phyloP scores from a whole-genome alignment of 2,329 filamentous ascomycete genomes.

The Exophiala viscosa region DNA sequence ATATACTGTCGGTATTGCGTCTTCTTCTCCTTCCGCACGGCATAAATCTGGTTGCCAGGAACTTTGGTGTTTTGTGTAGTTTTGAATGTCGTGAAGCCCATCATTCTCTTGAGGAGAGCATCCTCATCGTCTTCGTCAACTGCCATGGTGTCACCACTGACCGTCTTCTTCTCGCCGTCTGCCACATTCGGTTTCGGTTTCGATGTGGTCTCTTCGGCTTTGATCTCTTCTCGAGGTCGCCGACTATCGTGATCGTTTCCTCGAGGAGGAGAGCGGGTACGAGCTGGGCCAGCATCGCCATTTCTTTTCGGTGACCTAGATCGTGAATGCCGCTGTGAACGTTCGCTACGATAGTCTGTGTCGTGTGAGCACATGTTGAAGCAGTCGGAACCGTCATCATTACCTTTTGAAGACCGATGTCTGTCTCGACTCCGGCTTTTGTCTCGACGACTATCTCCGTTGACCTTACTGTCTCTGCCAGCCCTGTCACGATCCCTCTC shows the following conservation, averaged over 20 bases:
- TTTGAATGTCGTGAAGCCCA: conserved; percentile 86
- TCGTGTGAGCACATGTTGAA: conserved; percentile 8
- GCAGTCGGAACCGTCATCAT: conserved; percentile 3
- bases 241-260: conserved; percentile 24
- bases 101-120: conserved; percentile 73
- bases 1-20: conserved; percentile 96
- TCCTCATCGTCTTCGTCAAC: conserved; percentile 57
- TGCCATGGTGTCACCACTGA: conserved; percentile 29
- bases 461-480: conserved; percentile 36
- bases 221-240: conserved; percentile 29
- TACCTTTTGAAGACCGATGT: conserved; percentile 40
- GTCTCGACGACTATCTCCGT: conserved; percentile 39
- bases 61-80: conserved; percentile 88
- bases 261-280: conserved; percentile 36
- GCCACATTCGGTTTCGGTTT: conserved; percentile 30
- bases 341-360: conserved; percentile 29
- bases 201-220: conserved; percentile 30
- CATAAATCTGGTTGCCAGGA: conserved; percentile 78
- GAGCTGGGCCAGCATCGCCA: conserved; percentile 34
- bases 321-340: conserved; percentile 27
- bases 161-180: conserved; percentile 24
- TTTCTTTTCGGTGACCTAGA: conserved; percentile 35
- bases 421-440: conserved; percentile 31
- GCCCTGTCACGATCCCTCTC: conserved; percentile 33
- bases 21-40: conserved; percentile 87